phyloP scores from a whole-genome alignment of 345 rosid genomes.

The Eucalyptus pumila region DNA sequence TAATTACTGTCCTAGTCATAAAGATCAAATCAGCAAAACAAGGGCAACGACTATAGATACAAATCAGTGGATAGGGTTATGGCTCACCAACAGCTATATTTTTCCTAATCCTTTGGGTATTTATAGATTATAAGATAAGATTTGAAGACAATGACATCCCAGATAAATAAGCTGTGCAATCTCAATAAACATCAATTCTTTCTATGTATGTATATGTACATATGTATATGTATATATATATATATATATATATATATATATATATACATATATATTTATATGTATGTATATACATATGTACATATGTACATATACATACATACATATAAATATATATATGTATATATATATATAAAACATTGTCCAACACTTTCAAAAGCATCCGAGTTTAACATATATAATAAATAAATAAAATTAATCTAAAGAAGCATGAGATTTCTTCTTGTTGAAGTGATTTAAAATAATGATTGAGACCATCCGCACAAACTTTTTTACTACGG shows the following conservation, averaged over 20 bases:
- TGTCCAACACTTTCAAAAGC: not conserved
- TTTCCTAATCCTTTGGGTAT: not conserved
- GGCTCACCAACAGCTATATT: not conserved
- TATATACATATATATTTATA: no score
- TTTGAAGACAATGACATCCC: not conserved
- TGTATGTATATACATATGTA: not conserved
- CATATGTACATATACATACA: no score
- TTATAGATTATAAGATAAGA: not conserved
- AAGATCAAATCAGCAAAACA: not conserved
- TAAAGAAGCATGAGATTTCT: not conserved
- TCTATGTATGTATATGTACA: not conserved
- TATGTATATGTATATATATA: no score
- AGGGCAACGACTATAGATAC: not conserved
- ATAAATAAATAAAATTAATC: not conserved
- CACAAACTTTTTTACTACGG: not conserved
- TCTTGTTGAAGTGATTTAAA: not conserved
- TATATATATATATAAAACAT: no score
- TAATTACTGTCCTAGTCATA: not conserved
- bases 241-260: no score
- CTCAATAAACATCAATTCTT: not conserved
- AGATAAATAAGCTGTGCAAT: not conserved
- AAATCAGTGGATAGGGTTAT: not conserved
- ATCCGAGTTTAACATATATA: not conserved
- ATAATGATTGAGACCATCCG: not conserved
- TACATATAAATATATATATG: no score